Evolutionary conservation across 225 moss, liverwort and hornwort genomes (phyloP).

Genomic region (Antitrichia curtipendula): DNA sequence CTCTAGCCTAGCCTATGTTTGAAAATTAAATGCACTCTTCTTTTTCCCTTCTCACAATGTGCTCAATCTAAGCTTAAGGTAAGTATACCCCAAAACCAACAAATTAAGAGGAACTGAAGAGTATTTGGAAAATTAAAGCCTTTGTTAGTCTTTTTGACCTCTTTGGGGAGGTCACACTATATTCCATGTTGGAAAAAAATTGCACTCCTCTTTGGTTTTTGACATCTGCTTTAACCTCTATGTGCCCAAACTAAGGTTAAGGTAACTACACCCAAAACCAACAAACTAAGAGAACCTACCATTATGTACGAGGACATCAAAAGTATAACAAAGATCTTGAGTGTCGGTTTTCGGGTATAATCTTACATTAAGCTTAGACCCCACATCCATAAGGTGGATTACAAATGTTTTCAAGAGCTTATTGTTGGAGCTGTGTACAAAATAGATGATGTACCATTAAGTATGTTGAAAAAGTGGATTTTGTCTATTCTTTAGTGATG

Average conservation of each 20-base stretch:
- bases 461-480: not conserved
- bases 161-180: not conserved
- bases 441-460: too few species aligned
- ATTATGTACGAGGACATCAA: not conserved
- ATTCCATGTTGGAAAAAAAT: not conserved
- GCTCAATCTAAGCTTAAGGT: not conserved
- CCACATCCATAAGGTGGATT: not conserved
- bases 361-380: not conserved
- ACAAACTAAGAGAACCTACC: not conserved
- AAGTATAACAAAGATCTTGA: not conserved
- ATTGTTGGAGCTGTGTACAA: not conserved
- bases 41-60: not conserved
- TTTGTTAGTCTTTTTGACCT: not conserved
- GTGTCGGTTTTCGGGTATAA: not conserved
- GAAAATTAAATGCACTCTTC: not conserved
- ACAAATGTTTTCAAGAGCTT: not conserved
- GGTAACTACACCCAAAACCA: not conserved
- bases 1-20: not conserved
- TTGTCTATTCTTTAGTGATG: not conserved
- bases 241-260: not conserved
- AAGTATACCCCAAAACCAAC: not conserved
- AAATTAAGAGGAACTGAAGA: not conserved
- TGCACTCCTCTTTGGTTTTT: not conserved
- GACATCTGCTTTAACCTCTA: too few species aligned
- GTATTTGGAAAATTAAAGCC: slow-evolving; percentile 13